Conservation (phyloP, 768 basidiomycete species). For the Boletellus ananiceps region DNA sequence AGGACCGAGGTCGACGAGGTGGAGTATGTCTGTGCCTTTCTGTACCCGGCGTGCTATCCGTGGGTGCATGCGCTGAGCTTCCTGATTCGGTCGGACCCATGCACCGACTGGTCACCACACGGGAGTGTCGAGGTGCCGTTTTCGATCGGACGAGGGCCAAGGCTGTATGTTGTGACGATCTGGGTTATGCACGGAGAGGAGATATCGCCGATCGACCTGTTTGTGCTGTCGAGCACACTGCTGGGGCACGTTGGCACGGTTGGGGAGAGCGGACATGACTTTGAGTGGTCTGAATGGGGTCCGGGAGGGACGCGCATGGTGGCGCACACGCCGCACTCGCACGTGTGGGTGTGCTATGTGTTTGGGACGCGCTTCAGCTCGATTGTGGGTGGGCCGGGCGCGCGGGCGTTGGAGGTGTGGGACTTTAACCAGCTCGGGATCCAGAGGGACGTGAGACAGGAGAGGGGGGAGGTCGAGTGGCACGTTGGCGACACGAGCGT, state of each 20-base stretch:
- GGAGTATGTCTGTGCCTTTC: conserved; percentile 36
- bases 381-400: conserved; percentile 9
- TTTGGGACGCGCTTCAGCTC: conserved; percentile 45
- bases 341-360: conserved; percentile 58
- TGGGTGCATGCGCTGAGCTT: conserved; percentile 31
- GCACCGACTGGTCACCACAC: conserved; percentile 41
- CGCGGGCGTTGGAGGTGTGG: conserved; percentile 36
- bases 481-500: conserved; percentile 26
- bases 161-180: conserved; percentile 46
- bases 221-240: conserved; percentile 40
- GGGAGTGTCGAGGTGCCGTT: conserved; percentile 41
- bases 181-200: conserved; percentile 31
- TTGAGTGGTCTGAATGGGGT: conserved; percentile 53
- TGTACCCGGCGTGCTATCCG: conserved; percentile 36
- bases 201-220: conserved; percentile 35
- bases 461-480: conserved; percentile 16
- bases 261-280: conserved; percentile 14
- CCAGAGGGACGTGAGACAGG: conserved; percentile 19
- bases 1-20: conserved; percentile 28
- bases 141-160: conserved; percentile 36
- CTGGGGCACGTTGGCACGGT: conserved; percentile 22
- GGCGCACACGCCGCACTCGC: conserved; percentile 32
- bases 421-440: conserved; percentile 50
- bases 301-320: conserved; percentile 43
- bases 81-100: conserved; percentile 51